phyloP scores from a whole-genome alignment of 208 protist genomes.

The Wallacemonas rigidus region DNA sequence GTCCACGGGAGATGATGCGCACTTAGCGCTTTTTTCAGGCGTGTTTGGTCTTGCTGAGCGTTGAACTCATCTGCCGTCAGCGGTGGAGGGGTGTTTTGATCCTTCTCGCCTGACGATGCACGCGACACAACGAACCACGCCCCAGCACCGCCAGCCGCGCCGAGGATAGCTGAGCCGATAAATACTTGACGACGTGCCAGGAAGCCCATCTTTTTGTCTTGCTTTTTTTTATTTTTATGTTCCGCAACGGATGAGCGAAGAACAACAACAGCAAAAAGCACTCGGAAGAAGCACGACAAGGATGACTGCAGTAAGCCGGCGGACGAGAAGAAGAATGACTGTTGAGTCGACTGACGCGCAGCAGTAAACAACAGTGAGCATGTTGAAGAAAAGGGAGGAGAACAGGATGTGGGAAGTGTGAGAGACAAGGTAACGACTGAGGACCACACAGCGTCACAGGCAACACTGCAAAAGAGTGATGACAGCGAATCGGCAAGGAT shows the following conservation, averaged over 20 bases:
- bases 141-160: conserved; percentile 14
- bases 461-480: too few species aligned
- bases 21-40: conserved; percentile 48
- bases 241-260: too few species aligned
- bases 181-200: conserved; percentile 14
- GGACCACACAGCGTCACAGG: too few species aligned
- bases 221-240: conserved; percentile 12
- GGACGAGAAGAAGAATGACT: neutral
- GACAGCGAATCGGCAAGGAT: too few species aligned
- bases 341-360: neutral
- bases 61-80: conserved; percentile 72
- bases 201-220: conserved; percentile 15
- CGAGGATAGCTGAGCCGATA: conserved; percentile 17
- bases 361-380: too few species aligned
- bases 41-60: conserved; percentile 44
- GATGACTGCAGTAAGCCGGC: too few species aligned
- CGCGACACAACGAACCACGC: conserved; percentile 7
- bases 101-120: conserved; percentile 7
- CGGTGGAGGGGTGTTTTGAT: conserved; percentile 12
- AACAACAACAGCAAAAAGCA: neutral
- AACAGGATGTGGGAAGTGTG: neutral
- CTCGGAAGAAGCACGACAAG: too few species aligned
- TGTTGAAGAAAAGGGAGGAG: neutral
- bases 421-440: too few species aligned
- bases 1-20: conserved; percentile 58